These are phyloP conservation scores for Cystobasidium sp. DNA, from an alignment of 1,284 basidiomycete species.

Conservation along the genomic window DNA sequence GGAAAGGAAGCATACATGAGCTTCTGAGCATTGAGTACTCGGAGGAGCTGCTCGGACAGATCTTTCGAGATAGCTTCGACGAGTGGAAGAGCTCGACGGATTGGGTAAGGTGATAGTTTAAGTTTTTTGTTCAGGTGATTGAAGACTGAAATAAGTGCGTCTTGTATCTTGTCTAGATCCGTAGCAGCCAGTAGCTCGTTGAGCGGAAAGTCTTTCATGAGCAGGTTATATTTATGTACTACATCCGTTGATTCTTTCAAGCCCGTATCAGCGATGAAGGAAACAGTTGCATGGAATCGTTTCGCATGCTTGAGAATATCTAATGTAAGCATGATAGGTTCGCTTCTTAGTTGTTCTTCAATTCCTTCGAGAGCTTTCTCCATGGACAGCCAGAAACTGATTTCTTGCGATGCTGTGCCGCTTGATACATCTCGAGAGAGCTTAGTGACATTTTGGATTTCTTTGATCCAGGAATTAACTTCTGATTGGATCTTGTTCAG, in stretches of 20 bases:
- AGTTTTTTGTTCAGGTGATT: conserved; percentile 94
- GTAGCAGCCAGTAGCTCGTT: conserved; percentile 95
- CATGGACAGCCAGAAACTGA: conserved; percentile 97
- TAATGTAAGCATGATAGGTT: conserved; percentile 92
- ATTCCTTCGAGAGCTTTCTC: conserved; percentile 92
- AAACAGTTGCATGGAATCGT: conserved; percentile 94
- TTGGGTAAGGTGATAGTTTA: conserved; percentile 91
- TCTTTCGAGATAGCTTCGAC: conserved; percentile 97
- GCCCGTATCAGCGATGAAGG: conserved; percentile 96
- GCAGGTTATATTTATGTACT: conserved; percentile 93
- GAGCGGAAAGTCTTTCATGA: conserved; percentile 98
- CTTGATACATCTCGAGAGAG: conserved; percentile 86
- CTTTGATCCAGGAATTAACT: conserved; percentile 98
- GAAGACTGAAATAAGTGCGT: conserved; percentile 85
- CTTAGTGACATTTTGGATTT: conserved; percentile 95
- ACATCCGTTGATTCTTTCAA: conserved; percentile 88
- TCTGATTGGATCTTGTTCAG: conserved; percentile 91
- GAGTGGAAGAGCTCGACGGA: conserved; percentile 89
- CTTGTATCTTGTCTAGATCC: conserved; percentile 91
- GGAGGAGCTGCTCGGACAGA: conserved; percentile 91
- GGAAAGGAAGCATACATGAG: conserved; percentile 92
- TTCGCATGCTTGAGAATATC: conserved; percentile 95
- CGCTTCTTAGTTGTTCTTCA: conserved; percentile 85
- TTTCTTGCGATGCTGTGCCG: conserved; percentile 95
- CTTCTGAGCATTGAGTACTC: conserved; percentile 85